These are phyloP conservation scores for Wickerhamomyces sp. DNA, from an alignment of 1,139 yeast species.

Conservation along the genomic window DNA sequence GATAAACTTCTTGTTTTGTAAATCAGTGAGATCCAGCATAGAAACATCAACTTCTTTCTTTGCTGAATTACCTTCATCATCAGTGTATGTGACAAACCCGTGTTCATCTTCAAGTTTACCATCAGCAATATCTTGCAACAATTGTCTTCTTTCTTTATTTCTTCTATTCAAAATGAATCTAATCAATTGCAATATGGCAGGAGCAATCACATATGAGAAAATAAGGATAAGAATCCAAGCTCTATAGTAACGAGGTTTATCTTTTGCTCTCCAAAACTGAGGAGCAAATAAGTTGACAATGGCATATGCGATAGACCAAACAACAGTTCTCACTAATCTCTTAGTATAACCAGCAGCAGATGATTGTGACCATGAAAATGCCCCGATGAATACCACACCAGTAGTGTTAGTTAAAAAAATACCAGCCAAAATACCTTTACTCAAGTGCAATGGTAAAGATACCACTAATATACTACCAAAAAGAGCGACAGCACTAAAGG, in stretches of 20 bases:
- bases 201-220: constrained; percentile 28
- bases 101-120: constrained; percentile 13
- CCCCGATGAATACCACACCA: constrained; percentile 23
- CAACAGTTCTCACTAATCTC: constrained; percentile 23
- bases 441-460: constrained; percentile 25
- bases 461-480: constrained; percentile 30
- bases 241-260: constrained; percentile 22
- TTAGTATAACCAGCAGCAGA: constrained; percentile 29
- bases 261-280: constrained; percentile 24
- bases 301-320: constrained; percentile 22
- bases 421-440: constrained; percentile 30
- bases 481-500: constrained; percentile 21
- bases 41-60: constrained; percentile 35
- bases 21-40: constrained; percentile 41
- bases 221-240: constrained; percentile 35
- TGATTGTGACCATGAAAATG: constrained; percentile 22
- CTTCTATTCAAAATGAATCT: constrained; percentile 29
- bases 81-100: constrained; percentile 26
- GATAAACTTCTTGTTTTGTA: constrained; percentile 39
- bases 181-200: constrained; percentile 27
- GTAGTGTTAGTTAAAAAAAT: constrained; percentile 20
- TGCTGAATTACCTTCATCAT: constrained; percentile 25
- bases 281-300: constrained; percentile 25
- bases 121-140: constrained; percentile 9
- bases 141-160: constrained; percentile 27